phyloP scores from a whole-genome alignment of 2,329 filamentous ascomycete genomes.

The Byssochlamys sp. region DNA sequence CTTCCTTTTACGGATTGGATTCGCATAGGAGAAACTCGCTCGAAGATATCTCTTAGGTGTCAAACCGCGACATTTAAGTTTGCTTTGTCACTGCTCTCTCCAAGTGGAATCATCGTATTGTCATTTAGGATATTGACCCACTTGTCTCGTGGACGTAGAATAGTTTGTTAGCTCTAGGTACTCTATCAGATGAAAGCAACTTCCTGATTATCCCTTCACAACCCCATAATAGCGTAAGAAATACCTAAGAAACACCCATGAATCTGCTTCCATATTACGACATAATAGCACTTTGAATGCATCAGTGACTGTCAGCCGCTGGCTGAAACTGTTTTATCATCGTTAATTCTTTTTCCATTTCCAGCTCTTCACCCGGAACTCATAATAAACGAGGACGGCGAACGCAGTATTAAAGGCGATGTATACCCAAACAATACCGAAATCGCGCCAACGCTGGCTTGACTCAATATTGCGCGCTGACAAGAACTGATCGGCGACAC shows the following conservation, averaged over 20 bases:
- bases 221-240: neutral
- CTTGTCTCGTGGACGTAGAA: neutral
- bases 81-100: too few species aligned
- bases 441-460: conserved; percentile 57
- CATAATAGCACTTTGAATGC: neutral
- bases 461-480: conserved; percentile 44
- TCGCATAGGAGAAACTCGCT: too few species aligned
- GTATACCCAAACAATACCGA: conserved; percentile 54
- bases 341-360: neutral
- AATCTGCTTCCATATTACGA: neutral
- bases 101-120: too few species aligned
- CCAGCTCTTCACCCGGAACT: neutral
- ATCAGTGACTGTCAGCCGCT: neutral
- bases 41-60: too few species aligned
- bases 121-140: neutral
- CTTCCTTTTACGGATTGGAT: too few species aligned
- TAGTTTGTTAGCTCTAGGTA: neutral
- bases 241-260: neutral
- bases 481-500: conserved; percentile 33
- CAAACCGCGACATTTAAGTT: too few species aligned
- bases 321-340: neutral
- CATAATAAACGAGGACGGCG: conserved; percentile 30
- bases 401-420: conserved; percentile 50
- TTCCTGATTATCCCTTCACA: neutral
- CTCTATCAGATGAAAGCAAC: neutral